A percentile compares a stretch with the other conserved stretches of the same genome.
Evolutionary conservation across 2,329 filamentous ascomycete genomes (phyloP).

Genomic region (Furcasterigmium furcatum): DNA sequence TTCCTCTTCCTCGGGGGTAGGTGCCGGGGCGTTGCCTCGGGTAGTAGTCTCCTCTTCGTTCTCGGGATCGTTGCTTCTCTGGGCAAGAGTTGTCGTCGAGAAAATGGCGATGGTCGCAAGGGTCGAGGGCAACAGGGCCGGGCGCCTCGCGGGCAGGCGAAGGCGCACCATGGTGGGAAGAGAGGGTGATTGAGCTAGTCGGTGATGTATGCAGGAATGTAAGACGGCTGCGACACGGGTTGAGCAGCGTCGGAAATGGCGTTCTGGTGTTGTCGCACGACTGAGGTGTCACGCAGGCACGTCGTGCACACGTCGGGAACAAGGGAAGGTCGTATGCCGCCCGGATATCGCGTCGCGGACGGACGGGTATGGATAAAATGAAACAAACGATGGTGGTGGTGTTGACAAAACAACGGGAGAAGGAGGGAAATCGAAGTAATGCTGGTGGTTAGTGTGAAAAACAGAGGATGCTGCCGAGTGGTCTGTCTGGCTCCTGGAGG

Average conservation of each 20-base stretch:
- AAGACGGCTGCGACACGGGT: background rate
- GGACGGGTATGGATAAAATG: background rate
- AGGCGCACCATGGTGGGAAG: conserved; percentile 8
- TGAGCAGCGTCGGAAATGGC: background rate
- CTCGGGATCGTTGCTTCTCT: conserved; percentile 18
- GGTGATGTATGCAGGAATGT: background rate
- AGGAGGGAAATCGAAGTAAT: background rate
- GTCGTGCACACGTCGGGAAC: background rate
- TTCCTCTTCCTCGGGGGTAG: conserved; percentile 9
- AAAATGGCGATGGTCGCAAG: conserved; percentile 51
- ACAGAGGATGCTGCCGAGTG: background rate
- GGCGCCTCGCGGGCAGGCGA: conserved; percentile 8
- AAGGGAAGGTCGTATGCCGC: background rate
- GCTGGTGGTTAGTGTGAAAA: background rate
- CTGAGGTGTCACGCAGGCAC: background rate
- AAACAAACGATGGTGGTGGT: background rate
- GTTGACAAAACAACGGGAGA: background rate
- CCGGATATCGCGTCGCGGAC: background rate
- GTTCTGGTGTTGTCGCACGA: background rate
- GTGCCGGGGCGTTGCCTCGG: conserved; percentile 3
- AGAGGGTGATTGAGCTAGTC: background rate
- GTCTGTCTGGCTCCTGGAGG: no score
- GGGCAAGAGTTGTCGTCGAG: conserved; percentile 26
- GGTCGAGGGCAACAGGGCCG: conserved; percentile 72
- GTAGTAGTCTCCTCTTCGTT: conserved; percentile 12